Evolutionary conservation across 2,329 filamentous ascomycete species (phyloP).

Genomic region (Pseudonectria buxi): DNA sequence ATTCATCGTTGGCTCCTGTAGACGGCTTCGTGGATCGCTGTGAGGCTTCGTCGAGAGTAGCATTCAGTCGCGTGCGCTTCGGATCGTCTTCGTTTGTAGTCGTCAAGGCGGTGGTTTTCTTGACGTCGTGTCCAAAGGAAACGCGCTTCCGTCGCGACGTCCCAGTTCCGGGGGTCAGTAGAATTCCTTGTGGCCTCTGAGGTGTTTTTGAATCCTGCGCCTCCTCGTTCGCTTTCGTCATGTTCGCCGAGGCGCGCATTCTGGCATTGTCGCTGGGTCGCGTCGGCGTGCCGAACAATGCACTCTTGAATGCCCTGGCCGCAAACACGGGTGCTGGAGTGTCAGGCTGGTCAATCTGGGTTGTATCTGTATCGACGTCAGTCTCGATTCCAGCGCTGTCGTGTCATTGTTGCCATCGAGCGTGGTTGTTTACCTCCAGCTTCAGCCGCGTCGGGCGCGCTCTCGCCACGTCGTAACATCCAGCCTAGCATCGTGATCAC

Average conservation of each 20-base stretch:
- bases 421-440: slow-evolving; percentile 22
- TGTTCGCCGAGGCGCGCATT: slow-evolving; percentile 15
- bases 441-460: slow-evolving; percentile 28
- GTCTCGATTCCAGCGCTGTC: neutral
- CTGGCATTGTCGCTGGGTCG: slow-evolving; percentile 28
- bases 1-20: slow-evolving; percentile 13
- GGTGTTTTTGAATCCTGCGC: slow-evolving; percentile 37
- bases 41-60: slow-evolving; percentile 35
- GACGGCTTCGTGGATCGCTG: slow-evolving; percentile 6
- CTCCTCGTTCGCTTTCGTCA: slow-evolving; percentile 15
- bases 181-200: slow-evolving; percentile 49
- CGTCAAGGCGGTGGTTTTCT: slow-evolving; percentile 33
- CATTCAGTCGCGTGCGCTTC: slow-evolving; percentile 38
- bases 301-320: slow-evolving; percentile 57
- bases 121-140: slow-evolving; percentile 55
- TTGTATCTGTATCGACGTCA: slow-evolving; percentile 27
- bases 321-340: slow-evolving; percentile 62
- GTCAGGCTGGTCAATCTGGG: slow-evolving; percentile 51
- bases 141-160: slow-evolving; percentile 57
- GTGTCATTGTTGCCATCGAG: neutral
- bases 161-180: slow-evolving; percentile 57
- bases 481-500: slow-evolving; percentile 47
- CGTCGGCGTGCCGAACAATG: slow-evolving; percentile 54
- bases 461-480: slow-evolving; percentile 44
- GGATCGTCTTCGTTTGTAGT: slow-evolving; percentile 20